These are phyloP conservation scores for Arthrobotrys conoides DNA, from an alignment of 2,329 filamentous ascomycete species.

Conservation along the genomic window DNA sequence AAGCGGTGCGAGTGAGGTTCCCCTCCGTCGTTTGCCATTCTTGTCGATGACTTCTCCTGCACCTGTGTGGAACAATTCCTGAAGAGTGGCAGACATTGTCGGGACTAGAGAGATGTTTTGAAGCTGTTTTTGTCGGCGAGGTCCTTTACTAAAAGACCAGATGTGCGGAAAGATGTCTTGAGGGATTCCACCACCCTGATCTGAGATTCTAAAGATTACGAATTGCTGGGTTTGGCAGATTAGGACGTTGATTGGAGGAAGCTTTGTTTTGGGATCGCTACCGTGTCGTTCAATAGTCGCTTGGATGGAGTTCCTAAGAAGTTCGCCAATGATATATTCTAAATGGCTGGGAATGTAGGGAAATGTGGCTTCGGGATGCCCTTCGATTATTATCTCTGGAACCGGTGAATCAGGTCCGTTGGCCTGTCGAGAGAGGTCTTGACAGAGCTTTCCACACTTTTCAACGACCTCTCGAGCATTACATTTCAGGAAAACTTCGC, in stretches of 20 bases:
- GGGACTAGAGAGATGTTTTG: conserved; percentile 89
- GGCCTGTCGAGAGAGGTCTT: conserved; percentile 79
- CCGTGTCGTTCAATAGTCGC: conserved; percentile 80
- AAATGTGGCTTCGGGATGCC: conserved; percentile 90
- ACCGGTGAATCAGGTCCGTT: conserved; percentile 80
- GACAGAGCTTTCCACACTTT: conserved; percentile 82
- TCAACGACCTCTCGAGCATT: conserved; percentile 90
- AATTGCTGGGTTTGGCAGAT: conserved; percentile 95
- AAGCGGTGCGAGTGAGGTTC: conserved; percentile 81
- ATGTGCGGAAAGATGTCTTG: conserved; percentile 87
- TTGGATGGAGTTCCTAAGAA: conserved; percentile 94
- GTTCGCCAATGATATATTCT: conserved; percentile 96
- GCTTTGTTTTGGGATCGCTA: conserved; percentile 67
- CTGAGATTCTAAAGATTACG: conserved; percentile 95
- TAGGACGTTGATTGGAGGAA: conserved; percentile 90
- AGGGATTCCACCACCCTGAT: conserved; percentile 92
- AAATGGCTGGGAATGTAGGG: conserved; percentile 96
- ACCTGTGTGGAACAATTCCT: conserved; percentile 75
- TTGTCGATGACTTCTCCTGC: conserved; percentile 50
- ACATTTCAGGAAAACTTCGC: conserved; percentile 94
- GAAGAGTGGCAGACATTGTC: conserved; percentile 91
- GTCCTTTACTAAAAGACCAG: conserved; percentile 97
- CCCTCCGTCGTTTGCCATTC: conserved; percentile 62
- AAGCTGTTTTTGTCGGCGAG: conserved; percentile 79
- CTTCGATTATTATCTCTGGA: conserved; percentile 84